Evolutionary conservation across 805 yeast genomes (phyloP).

Genomic region (Barnettozyma salicaria): DNA sequence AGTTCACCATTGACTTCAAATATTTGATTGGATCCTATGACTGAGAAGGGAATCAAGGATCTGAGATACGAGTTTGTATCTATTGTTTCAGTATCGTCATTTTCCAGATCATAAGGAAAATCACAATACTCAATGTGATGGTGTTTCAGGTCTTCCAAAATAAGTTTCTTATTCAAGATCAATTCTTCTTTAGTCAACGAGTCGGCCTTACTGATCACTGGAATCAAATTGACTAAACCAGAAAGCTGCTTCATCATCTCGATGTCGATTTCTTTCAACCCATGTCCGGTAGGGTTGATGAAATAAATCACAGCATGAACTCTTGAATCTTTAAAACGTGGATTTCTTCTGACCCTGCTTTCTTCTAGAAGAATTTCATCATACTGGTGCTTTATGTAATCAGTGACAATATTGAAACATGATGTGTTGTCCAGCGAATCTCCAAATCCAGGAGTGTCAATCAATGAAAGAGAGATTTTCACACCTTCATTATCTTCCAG

Average conservation of each 20-base stretch:
- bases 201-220: constrained; percentile 82
- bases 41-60: constrained; percentile 58
- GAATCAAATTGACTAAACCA: constrained; percentile 76
- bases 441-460: constrained; percentile 84
- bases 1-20: constrained; percentile 40
- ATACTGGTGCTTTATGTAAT: constrained; percentile 73
- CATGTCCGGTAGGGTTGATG: constrained; percentile 82
- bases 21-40: constrained; percentile 63
- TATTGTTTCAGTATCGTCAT: constrained; percentile 54
- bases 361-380: constrained; percentile 80
- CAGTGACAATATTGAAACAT: constrained; percentile 65
- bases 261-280: constrained; percentile 70
- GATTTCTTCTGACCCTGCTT: constrained; percentile 75
- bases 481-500: constrained; percentile 82
- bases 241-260: constrained; percentile 73
- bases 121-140: constrained; percentile 67
- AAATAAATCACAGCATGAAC: constrained; percentile 72
- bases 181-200: constrained; percentile 77
- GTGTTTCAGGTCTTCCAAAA: constrained; percentile 68
- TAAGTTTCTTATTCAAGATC: constrained; percentile 63
- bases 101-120: constrained; percentile 56
- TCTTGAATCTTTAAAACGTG: constrained; percentile 78
- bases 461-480: constrained; percentile 66
- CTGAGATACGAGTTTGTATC: constrained; percentile 62
- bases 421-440: constrained; percentile 63